Evolutionary conservation across 176 grass and related monocot genomes (phyloP).

Genomic region (Carex pumila): DNA sequence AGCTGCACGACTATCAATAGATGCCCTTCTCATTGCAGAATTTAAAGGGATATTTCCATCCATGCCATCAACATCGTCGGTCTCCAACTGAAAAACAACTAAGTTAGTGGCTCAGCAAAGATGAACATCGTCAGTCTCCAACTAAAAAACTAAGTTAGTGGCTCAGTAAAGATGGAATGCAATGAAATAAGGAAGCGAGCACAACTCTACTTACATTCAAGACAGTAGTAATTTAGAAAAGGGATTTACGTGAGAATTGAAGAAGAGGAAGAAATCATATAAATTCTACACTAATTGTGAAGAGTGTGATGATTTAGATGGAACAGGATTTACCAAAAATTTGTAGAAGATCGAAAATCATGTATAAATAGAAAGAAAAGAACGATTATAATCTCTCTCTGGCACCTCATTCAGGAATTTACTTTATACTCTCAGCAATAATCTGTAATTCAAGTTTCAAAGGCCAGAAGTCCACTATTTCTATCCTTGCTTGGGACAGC

Average conservation of each 20-base stretch:
- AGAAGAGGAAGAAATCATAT: neutral
- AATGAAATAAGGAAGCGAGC: neutral
- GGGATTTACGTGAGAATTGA: neutral
- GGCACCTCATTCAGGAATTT: neutral
- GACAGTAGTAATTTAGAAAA: neutral
- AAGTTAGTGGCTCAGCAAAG: neutral
- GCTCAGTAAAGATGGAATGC: neutral
- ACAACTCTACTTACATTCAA: neutral
- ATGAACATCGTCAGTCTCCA: slow-evolving; percentile 15
- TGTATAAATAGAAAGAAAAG: neutral
- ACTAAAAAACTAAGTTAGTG: neutral
- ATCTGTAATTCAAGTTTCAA: neutral
- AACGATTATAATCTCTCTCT: neutral
- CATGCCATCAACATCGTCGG: slow-evolving; percentile 35
- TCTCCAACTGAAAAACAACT: slow-evolving; percentile 1
- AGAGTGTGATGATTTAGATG: neutral
- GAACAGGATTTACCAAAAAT: neutral
- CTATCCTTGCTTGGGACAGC: neutral
- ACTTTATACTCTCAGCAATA: neutral
- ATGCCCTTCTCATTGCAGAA: slow-evolving; percentile 37
- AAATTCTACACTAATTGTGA: neutral
- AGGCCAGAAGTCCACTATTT: neutral
- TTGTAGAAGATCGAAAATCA: neutral
- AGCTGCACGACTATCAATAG: slow-evolving; percentile 37
- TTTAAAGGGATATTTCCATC: slow-evolving; percentile 42